Conservation (phyloP, 2,329 filamentous ascomycete genomes). For the Penicillium oxalicum region DNA sequence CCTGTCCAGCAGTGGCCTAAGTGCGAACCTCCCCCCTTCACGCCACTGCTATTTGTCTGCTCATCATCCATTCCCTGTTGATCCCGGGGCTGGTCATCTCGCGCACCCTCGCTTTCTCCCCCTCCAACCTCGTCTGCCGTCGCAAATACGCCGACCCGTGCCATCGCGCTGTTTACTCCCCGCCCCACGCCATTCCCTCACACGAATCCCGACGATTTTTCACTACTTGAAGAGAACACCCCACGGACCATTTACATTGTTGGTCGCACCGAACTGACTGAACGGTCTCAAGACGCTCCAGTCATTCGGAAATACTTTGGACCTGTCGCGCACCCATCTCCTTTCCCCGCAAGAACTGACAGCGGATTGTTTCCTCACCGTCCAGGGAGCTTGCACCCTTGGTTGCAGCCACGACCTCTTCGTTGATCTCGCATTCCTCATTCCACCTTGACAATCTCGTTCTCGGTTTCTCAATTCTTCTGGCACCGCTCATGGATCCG, state of each 20-base stretch:
- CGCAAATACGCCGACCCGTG: neutral
- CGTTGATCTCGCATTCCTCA: neutral
- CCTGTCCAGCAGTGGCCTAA: no score
- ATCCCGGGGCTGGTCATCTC: neutral
- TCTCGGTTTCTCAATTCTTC: neutral
- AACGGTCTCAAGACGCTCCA: neutral
- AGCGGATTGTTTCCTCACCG: constrained; percentile 1
- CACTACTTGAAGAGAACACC: neutral
- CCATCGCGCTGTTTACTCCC: constrained; percentile 3
- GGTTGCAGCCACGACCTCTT: constrained; percentile 1
- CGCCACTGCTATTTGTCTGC: neutral
- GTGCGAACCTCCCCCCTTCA: no score
- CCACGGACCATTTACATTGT: no score
- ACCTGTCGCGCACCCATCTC: constrained; percentile 11
- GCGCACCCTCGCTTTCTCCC: neutral
- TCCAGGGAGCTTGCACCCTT: constrained; percentile 13
- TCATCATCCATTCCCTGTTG: constrained; percentile 5
- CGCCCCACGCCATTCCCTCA: neutral
- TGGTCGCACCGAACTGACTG: neutral
- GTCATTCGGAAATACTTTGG: constrained; percentile 14
- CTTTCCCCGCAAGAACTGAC: constrained; percentile 18
- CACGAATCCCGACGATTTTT: neutral
- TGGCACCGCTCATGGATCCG: constrained; percentile 22
- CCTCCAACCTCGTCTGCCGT: neutral
- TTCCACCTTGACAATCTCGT: neutral